A percentile compares a stretch with the other conserved stretches of the same genome.
Conservation (phyloP, 2,329 filamentous ascomycete genomes). For the Phaeosphaeriaceae sp. region DNA sequence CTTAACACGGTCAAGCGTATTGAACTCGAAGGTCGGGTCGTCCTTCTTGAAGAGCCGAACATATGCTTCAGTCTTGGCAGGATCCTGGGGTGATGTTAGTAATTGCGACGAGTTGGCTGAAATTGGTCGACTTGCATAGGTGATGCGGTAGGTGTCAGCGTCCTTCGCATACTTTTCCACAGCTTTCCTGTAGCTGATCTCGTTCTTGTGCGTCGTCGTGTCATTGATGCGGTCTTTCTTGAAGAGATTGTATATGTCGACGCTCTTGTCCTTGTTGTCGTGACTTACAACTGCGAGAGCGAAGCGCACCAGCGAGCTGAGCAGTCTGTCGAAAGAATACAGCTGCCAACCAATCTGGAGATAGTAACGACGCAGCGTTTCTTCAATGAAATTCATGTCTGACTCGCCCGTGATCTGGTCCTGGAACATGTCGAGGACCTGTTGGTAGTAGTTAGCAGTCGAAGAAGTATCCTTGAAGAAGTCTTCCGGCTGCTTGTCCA, state of each 20-base stretch:
- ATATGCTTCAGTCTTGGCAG: constrained; percentile 75
- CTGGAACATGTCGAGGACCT: constrained; percentile 84
- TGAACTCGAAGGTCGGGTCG: constrained; percentile 78
- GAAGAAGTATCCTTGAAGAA: constrained; percentile 73
- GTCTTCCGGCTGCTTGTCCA: constrained; percentile 75
- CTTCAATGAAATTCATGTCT: constrained; percentile 84
- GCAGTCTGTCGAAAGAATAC: constrained; percentile 89
- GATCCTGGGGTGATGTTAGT: constrained; percentile 37
- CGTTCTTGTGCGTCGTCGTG: constrained; percentile 86
- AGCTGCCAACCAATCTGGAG: constrained; percentile 89
- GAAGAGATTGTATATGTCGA: constrained; percentile 88
- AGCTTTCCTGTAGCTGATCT: constrained; percentile 89
- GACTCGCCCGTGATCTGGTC: constrained; percentile 83
- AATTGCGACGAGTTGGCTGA: not conserved
- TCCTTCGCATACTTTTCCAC: constrained; percentile 94
- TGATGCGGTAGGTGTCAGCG: constrained; percentile 86
- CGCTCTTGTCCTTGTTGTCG: constrained; percentile 91
- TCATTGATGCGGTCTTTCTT: constrained; percentile 80
- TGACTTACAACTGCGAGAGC: constrained; percentile 82
- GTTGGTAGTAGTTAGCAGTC: constrained; percentile 79
- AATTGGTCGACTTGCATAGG: constrained; percentile 73
- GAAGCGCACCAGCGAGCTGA: constrained; percentile 80
- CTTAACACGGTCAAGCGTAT: constrained; percentile 67
- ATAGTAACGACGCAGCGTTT: constrained; percentile 90
- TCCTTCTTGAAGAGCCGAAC: constrained; percentile 88